Percentiles rank a stretch among this genome's conserved stretches.
Conservation (phyloP, 208 protist genomes). For the Wallacemonas sp. region DNA sequence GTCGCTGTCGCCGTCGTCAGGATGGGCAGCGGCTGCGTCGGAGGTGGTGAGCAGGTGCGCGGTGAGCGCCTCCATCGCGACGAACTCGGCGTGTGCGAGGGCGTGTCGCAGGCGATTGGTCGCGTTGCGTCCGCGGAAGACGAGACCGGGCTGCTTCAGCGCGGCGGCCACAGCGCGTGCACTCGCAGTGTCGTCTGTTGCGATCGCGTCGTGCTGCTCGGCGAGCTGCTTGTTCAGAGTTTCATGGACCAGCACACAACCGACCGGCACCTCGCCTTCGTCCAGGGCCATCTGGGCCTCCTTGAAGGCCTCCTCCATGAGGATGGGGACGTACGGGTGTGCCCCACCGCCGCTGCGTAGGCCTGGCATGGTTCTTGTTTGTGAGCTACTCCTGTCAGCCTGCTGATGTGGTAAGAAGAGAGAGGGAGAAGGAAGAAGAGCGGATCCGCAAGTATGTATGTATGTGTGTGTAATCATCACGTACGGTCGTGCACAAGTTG, state of each 20-base stretch:
- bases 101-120: slow-evolving; percentile 90
- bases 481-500: too few species aligned
- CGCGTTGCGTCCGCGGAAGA: slow-evolving; percentile 80
- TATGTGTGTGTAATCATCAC: background rate
- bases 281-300: slow-evolving; percentile 57
- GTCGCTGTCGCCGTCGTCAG: too few species aligned
- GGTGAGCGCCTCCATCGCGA: slow-evolving; percentile 56
- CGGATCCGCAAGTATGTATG: background rate
- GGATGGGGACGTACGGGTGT: slow-evolving; percentile 50
- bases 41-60: background rate
- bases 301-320: slow-evolving; percentile 69
- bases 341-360: background rate
- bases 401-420: too few species aligned
- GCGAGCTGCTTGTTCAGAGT: slow-evolving; percentile 16
- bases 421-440: background rate
- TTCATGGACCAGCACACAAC: slow-evolving; percentile 89
- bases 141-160: slow-evolving; percentile 21
- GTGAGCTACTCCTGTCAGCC: background rate
- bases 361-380: too few species aligned
- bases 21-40: too few species aligned
- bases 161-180: too few species aligned
- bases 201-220: background rate
- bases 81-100: slow-evolving; percentile 91
- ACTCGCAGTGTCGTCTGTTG: too few species aligned
- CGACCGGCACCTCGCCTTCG: slow-evolving; percentile 94